Evolutionary conservation across 2,329 filamentous ascomycete genomes (phyloP), one percentile per base, ranked within the genome.

Genomic region (Calcarisporium arbuscula): DNA sequence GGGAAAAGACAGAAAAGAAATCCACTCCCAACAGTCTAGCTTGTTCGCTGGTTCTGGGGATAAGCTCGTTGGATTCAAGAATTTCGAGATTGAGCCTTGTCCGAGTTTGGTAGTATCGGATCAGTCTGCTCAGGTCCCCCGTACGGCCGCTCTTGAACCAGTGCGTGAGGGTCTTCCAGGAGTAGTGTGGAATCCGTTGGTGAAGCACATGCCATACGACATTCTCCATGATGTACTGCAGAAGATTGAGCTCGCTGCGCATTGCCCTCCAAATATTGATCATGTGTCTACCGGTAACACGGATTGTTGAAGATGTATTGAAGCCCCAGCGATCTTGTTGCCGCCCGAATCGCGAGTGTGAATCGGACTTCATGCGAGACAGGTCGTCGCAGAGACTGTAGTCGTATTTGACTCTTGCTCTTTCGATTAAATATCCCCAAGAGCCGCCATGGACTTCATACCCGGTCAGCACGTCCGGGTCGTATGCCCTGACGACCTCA

Each of bases 201-300:
- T 94, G 88, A 3, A 98, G 70, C 2, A 96, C 60, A 60, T 96
- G 88, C 66, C 94, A 96, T 0, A 79, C 85, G 5, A 96, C 86
- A 50, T 95, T 95, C 58, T 96, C 92, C 77, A 96, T 84, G 0
- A 85, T 95, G 53, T 98, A 96, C 53, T 95, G 89, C 9, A 95
- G 70, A 19, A 98, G 65, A 47, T 89, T 94, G 19, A 98, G 63
- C 59, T 95, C 90, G n/a, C 82, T 77, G 38, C 87, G 77, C 89
- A 98, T 95, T 1, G 89, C 88, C 48, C 90, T 77, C 88, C 92
- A 96, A 29, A 96, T 84, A 48, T 96, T 96, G 64, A 98, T 89
- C 71, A 94, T 87, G 54, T 96, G 90, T 41, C 92, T 75, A 5
- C 92, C 92, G 0, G 89, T 95, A n/a, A 98, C 77, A 37, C 80